Conservation (phyloP, 1,284 basidiomycete genomes). For the Ganoderma sinense region DNA sequence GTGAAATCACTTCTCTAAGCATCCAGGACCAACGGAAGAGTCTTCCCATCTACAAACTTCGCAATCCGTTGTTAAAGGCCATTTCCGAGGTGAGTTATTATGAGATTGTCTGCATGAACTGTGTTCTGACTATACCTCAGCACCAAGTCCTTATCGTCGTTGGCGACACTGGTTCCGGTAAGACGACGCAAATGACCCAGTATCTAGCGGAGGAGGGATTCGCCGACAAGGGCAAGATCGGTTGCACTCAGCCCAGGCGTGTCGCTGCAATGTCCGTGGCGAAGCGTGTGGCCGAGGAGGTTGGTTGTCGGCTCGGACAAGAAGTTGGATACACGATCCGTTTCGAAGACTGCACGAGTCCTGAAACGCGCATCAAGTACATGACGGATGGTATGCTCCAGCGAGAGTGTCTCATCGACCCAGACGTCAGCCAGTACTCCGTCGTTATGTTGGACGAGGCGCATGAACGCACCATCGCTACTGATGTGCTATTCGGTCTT, state of each 20-base stretch:
- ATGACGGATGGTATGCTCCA: conserved; percentile 99
- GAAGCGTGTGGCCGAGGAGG: conserved; percentile 97
- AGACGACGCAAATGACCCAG: conserved; percentile 86
- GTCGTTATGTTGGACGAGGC: conserved; percentile 99
- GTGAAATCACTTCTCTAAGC: conserved; percentile 89
- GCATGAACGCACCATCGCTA: conserved; percentile 97
- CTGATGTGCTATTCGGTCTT: conserved; percentile 96
- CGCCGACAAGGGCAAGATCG: conserved; percentile 87
- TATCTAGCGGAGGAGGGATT: conserved; percentile 81
- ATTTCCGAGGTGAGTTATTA: conserved; percentile 77
- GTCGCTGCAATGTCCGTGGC: conserved; percentile 99
- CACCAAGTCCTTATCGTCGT: conserved; percentile 94
- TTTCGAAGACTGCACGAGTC: conserved; percentile 98
- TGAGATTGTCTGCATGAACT: conserved; percentile 12
- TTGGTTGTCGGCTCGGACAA: conserved; percentile 94
- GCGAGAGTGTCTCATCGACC: conserved; percentile 95
- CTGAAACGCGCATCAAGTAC: conserved; percentile 99
- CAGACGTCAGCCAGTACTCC: conserved; percentile 91
- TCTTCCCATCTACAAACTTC: conserved; percentile 95
- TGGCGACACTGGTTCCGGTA: conserved; percentile 86
- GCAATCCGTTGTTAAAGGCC: conserved; percentile 92
- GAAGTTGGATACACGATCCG: conserved; percentile 99
- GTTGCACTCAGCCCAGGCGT: conserved; percentile 98
- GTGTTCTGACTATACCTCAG: conserved; percentile 50
- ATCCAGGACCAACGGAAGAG: conserved; percentile 94